Conservation (phyloP, 2,329 filamentous ascomycete genomes). For the Trichoderma harzianum region DNA sequence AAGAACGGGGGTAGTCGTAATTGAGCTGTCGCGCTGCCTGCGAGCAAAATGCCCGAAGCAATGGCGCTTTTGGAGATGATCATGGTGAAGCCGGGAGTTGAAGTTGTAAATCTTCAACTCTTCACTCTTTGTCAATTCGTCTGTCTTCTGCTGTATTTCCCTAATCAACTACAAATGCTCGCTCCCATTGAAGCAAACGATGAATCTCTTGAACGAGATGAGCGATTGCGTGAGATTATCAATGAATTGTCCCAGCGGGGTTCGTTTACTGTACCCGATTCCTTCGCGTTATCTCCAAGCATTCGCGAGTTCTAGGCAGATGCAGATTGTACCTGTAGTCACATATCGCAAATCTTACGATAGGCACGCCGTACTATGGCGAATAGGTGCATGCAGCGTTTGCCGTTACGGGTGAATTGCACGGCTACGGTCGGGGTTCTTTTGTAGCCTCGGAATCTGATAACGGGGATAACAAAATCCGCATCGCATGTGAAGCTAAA, state of each 20-base stretch:
- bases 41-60: background rate
- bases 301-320: background rate
- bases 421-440: background rate
- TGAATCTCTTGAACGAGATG: background rate
- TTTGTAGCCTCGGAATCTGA: background rate
- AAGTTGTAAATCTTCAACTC: background rate
- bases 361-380: too few species aligned
- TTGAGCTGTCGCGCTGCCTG: background rate
- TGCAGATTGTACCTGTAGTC: background rate
- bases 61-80: background rate
- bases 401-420: background rate
- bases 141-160: background rate
- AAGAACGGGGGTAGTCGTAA: background rate
- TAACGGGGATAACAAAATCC: background rate
- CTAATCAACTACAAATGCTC: background rate
- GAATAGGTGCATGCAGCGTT: background rate
- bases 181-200: background rate
- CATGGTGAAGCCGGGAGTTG: background rate
- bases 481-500: background rate
- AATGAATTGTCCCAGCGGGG: background rate
- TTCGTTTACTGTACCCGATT: slow-evolving; percentile 12
- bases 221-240: background rate
- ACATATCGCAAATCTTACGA: background rate
- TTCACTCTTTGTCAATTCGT: background rate
- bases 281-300: background rate